Percentiles rank a stretch among this genome's conserved stretches.
Evolutionary conservation across 2,329 filamentous ascomycete genomes (phyloP).

Genomic region (Penicillium sp.): DNA sequence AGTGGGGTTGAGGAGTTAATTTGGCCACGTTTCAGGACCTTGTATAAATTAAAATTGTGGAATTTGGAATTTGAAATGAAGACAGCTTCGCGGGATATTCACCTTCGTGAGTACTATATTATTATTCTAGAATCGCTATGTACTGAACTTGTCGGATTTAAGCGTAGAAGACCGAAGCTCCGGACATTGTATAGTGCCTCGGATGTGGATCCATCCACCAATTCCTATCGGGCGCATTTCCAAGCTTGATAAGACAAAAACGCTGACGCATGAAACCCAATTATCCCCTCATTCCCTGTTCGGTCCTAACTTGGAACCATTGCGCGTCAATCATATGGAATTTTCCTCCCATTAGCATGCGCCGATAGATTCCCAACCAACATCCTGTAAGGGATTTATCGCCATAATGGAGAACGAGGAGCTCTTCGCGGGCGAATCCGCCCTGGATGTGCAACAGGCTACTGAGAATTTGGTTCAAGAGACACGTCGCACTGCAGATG

Average conservation of each 20-base stretch:
- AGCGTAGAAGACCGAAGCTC: background rate
- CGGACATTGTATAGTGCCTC: background rate
- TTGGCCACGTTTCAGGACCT: background rate
- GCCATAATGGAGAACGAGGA: conserved; percentile 36
- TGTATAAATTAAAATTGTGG: conserved; percentile 4
- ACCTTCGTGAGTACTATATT: background rate
- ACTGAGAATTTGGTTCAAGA: conserved; percentile 6
- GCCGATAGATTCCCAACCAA: background rate
- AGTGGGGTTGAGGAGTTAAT: conserved; percentile 6
- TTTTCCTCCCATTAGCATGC: background rate
- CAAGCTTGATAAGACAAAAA: background rate
- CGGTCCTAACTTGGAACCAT: background rate
- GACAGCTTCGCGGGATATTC: background rate
- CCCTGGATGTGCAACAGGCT: conserved; percentile 31
- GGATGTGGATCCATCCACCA: background rate
- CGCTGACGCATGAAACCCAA: background rate
- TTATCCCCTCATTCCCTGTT: background rate
- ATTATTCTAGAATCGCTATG: too few species aligned
- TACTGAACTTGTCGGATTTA: too few species aligned
- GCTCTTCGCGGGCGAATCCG: conserved; percentile 32
- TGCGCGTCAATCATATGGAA: background rate
- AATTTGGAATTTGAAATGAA: background rate
- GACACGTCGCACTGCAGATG: conserved; percentile 9
- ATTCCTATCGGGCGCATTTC: background rate
- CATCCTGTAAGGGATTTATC: background rate